A percentile compares a stretch with the other conserved stretches of the same genome.
Evolutionary conservation across 805 yeast genomes (phyloP).

Genomic region (Candida xyloterini): DNA sequence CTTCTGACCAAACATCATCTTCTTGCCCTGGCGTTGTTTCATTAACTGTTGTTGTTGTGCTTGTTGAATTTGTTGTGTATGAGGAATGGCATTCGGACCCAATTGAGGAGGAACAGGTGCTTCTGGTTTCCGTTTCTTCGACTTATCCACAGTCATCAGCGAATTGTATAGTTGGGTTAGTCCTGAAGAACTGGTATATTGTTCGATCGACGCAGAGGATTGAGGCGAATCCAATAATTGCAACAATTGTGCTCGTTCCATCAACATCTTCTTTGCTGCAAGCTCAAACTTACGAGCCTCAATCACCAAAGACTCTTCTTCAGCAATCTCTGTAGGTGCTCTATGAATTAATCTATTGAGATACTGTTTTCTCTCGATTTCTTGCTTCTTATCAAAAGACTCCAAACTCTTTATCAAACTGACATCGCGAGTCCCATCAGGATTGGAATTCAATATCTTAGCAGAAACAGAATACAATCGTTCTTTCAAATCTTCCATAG

Average conservation of each 20-base stretch:
- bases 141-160: constrained; percentile 66
- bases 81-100: constrained; percentile 55
- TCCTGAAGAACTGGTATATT: constrained; percentile 82
- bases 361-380: constrained; percentile 76
- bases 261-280: constrained; percentile 83
- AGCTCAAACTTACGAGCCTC: constrained; percentile 92
- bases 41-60: constrained; percentile 14
- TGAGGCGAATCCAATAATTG: constrained; percentile 86
- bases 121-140: constrained; percentile 50
- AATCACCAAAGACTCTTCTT: constrained; percentile 89
- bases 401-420: constrained; percentile 57
- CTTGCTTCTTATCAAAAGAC: constrained; percentile 66
- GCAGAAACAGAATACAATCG: constrained; percentile 72
- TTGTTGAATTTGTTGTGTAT: constrained; percentile 31
- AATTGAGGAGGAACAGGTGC: constrained; percentile 57
- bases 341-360: constrained; percentile 72
- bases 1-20: constrained; percentile 5
- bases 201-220: constrained; percentile 68
- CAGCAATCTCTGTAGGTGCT: constrained; percentile 96
- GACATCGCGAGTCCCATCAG: constrained; percentile 40
- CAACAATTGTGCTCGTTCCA: constrained; percentile 76
- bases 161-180: constrained; percentile 80
- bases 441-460: constrained; percentile 40
- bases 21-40: constrained; percentile 16
- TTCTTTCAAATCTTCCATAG: constrained; percentile 78